Evolutionary conservation across 495 filamentous ascomycete genomes (phyloP).

Genomic region (Haplographium delicatum): DNA sequence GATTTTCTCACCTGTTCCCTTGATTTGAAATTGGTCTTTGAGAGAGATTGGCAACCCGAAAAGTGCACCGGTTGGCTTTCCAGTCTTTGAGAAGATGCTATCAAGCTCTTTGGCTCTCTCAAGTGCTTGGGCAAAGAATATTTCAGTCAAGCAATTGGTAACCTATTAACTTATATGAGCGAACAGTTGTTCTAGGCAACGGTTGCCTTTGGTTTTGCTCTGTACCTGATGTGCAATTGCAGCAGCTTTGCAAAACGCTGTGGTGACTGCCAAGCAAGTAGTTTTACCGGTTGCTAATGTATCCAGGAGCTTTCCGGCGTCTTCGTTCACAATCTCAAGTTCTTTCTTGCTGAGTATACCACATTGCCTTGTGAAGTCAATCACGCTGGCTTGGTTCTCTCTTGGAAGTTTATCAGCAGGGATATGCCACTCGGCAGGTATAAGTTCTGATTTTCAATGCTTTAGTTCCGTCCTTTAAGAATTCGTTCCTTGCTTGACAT

Average conservation of each 20-base stretch:
- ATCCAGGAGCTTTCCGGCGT: slow-evolving; percentile 40
- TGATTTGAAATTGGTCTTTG: slow-evolving; percentile 53
- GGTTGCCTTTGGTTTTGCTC: too few relatives aligned
- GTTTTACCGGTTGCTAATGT: slow-evolving; percentile 29
- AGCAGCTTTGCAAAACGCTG: slow-evolving; percentile 39
- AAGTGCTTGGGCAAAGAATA: slow-evolving; percentile 46
- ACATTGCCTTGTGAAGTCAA: slow-evolving; percentile 31
- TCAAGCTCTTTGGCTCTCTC: slow-evolving; percentile 44
- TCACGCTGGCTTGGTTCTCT: not conserved
- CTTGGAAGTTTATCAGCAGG: slow-evolving; percentile 27
- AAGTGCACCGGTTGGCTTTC: slow-evolving; percentile 41
- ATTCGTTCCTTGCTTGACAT: not conserved
- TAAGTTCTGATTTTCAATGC: slow-evolving; percentile 27
- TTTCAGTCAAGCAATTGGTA: slow-evolving; percentile 45
- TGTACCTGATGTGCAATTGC: slow-evolving; percentile 57
- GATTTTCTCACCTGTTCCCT: slow-evolving; percentile 28
- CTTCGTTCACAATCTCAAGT: slow-evolving; percentile 47
- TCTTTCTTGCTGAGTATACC: slow-evolving; percentile 44
- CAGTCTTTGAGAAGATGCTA: slow-evolving; percentile 37
- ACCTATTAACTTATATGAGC: too few relatives aligned
- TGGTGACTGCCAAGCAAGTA: slow-evolving; percentile 32
- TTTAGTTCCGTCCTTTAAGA: not conserved
- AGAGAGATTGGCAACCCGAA: slow-evolving; percentile 54
- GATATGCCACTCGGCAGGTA: slow-evolving; percentile 53
- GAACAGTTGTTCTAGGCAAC: too few relatives aligned